These are phyloP conservation scores for Leishmania braziliensis DNA, from an alignment of 208 protist species.

Conservation along the genomic window DNA sequence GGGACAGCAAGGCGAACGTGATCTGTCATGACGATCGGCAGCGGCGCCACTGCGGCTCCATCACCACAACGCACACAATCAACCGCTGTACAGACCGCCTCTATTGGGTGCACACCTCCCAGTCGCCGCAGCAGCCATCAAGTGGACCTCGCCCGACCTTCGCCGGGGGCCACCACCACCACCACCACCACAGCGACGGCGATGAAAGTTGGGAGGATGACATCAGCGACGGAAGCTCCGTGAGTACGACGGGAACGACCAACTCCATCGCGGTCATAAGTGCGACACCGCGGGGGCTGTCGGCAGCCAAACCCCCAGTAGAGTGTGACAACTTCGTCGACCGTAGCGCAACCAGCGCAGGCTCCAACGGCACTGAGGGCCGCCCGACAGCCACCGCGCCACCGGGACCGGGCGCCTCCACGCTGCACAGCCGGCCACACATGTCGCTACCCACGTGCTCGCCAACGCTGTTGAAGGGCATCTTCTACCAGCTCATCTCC, in stretches of 20 bases:
- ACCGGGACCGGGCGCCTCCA: neutral
- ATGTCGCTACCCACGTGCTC: conserved; percentile 43
- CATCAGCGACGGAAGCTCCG: conserved; percentile 10
- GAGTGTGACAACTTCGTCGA: neutral
- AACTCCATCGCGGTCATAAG: conserved; percentile 18
- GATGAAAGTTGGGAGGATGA: conserved; percentile 3
- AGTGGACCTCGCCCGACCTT: neutral
- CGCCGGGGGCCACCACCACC: neutral
- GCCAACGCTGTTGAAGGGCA: conserved; percentile 62
- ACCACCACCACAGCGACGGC: neutral
- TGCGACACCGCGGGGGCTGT: conserved; percentile 22
- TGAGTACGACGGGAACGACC: neutral
- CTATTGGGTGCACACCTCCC: neutral
- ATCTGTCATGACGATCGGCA: neutral
- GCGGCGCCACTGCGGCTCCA: neutral
- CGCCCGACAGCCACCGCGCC: neutral
- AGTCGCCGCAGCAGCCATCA: neutral
- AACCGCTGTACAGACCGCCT: conserved; percentile 15
- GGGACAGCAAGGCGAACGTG: neutral
- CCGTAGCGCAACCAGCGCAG: neutral
- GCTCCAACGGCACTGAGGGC: neutral
- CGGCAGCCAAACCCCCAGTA: neutral
- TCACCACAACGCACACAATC: conserved; percentile 17
- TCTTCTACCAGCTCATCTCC: conserved; percentile 74
- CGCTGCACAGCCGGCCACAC: conserved; percentile 3